Conservation (phyloP, 768 basidiomycete species). For the Macrolepiota fuliginosa region DNA sequence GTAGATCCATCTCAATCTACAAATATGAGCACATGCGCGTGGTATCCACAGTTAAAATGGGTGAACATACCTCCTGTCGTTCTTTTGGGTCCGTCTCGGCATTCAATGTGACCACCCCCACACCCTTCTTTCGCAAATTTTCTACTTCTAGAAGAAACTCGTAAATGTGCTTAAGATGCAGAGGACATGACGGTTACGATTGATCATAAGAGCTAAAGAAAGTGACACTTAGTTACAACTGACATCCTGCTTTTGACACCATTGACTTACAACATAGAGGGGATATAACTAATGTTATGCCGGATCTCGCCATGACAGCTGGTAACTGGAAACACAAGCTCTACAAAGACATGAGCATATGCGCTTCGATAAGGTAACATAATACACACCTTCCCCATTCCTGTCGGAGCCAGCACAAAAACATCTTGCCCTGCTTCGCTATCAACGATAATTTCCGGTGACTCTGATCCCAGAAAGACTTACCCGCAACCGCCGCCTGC, state of each 20-base stretch:
- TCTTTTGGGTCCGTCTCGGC: constrained; percentile 62
- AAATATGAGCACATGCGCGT: not conserved
- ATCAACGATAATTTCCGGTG: not conserved
- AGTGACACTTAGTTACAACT: not conserved
- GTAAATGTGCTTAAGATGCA: not conserved
- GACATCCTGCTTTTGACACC: not conserved
- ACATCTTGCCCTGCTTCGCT: constrained; percentile 57
- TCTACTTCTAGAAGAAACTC: constrained; percentile 52
- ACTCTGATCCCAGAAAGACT: constrained; percentile 3
- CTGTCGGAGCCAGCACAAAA: constrained; percentile 81
- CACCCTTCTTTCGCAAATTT: constrained; percentile 48
- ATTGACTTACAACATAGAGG: constrained; percentile 62
- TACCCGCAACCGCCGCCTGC: constrained; percentile 65
- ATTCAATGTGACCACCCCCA: constrained; percentile 59
- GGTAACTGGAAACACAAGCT: constrained; percentile 87
- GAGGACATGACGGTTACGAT: constrained; percentile 44
- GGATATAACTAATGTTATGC: constrained; percentile 74
- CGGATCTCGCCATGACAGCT: constrained; percentile 64
- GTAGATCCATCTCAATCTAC: constrained; percentile 63
- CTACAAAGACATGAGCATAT: constrained; percentile 30
- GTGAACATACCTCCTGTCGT: constrained; percentile 45
- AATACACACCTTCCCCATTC: constrained; percentile 76
- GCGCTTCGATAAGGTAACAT: not conserved
- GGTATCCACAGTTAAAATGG: not conserved
- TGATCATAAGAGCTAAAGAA: constrained; percentile 71